Evolutionary conservation across 2,329 filamentous ascomycete genomes (phyloP).

Genomic region (Penicillium frequentans): DNA sequence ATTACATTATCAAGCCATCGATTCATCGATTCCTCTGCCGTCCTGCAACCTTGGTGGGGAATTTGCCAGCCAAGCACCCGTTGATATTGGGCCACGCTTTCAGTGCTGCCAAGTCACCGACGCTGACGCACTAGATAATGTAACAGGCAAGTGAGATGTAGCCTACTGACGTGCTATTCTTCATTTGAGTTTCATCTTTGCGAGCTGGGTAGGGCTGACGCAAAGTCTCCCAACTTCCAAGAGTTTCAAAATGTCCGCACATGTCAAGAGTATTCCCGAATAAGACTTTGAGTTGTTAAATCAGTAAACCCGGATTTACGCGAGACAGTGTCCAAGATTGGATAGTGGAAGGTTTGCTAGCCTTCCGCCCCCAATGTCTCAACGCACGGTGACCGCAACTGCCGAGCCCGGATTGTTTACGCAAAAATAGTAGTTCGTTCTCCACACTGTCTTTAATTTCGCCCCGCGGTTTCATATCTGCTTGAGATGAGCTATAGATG

Average conservation of each 20-base stretch:
- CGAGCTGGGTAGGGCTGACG: not conserved
- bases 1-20: not conserved
- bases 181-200: not conserved
- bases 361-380: constrained; percentile 16
- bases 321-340: not conserved
- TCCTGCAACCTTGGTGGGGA: not conserved
- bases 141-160: not conserved
- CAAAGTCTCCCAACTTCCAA: not conserved
- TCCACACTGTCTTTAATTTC: constrained; percentile 14
- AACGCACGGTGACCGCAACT: constrained; percentile 1
- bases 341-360: not conserved
- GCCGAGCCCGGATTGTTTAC: not conserved
- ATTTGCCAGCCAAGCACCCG: not conserved
- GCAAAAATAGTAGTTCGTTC: constrained; percentile 12
- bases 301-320: not conserved
- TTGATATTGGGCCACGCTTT: not conserved
- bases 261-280: not conserved
- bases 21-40: not conserved
- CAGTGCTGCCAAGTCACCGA: not conserved
- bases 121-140: not conserved
- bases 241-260: not conserved
- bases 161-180: not conserved
- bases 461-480: constrained; percentile 2
- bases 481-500: not conserved
- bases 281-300: not conserved